Base-by-base conservation (phyloP, 1,284 basidiomycete genomes). In the Apiotrichum sp. region DNA sequence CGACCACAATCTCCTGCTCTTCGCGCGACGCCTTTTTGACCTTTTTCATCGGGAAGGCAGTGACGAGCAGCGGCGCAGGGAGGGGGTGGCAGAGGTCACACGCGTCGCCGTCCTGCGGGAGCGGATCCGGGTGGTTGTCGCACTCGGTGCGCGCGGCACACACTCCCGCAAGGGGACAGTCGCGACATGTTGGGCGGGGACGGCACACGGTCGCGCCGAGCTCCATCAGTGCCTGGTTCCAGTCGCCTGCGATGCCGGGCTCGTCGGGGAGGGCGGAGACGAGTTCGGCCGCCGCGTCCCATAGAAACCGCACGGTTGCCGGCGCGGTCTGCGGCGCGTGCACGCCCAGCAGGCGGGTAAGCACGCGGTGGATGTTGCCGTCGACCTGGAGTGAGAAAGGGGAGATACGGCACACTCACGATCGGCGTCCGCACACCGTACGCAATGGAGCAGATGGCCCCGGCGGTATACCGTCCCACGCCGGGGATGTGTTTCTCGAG, bases 121-220 rank as follows among this genome's bases (percentile, higher is more conserved):
- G 50, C 13, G n/a, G 16, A n/a, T n/a, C n/a, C n/a, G n/a, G n/a
- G n/a, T n/a, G n/a, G 33, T n/a, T 3, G 38, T 34, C 49, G n/a
- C 78, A 77, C 69, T 80, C 79, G 0, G 65, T 59, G 42, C 85
- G 85, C 1, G 86, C 91, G 34, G 78, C 75, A 67, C 93, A 97
- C 74, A 82, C 82, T 14, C 73, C 58, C 48, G 73, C 80, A 35
- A 96, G 61, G 7, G 91, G 89, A 74, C 93, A 97, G 13, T 75
- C 69, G 8, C 64, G 72, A 64, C 93, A 97, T 7, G 78, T 76
- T 5, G 93, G 91, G 55, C 83, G 84, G 34, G 89, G 86, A 72
- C 86, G 90, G 77, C 93, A 97, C 2, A 96, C 82, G 2, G 90
- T 93, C 67, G 88, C 88, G 43, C 92, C 92, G 3, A 96, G 82